Conservation (phyloP, 805 yeast genomes). For the Saccharomyces kudriavzevii region DNA sequence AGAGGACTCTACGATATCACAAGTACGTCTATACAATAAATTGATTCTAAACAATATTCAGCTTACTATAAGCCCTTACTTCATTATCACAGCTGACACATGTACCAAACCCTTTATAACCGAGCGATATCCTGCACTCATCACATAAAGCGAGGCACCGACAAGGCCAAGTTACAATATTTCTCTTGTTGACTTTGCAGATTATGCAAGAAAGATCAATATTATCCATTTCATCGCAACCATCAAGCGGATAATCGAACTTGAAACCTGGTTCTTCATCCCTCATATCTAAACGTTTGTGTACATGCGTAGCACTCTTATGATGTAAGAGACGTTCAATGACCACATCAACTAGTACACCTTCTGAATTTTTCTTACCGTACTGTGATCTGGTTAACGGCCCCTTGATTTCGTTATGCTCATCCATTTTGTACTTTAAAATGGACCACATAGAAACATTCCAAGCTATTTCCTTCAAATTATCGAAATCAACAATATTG, state of each 20-base stretch:
- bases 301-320: neutral
- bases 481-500: neutral
- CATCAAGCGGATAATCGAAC: neutral
- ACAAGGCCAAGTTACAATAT: slow-evolving; percentile 88
- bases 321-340: slow-evolving; percentile 4
- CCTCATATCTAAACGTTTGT: neutral
- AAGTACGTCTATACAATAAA: neutral
- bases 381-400: slow-evolving; percentile 32
- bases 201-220: slow-evolving; percentile 57
- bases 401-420: slow-evolving; percentile 11
- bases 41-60: slow-evolving; percentile 12
- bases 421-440: slow-evolving; percentile 16
- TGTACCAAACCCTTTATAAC: slow-evolving; percentile 59
- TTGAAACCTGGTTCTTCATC: neutral
- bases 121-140: slow-evolving; percentile 70
- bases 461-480: slow-evolving; percentile 16
- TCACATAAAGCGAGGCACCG: slow-evolving; percentile 85
- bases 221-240: neutral
- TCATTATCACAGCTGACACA: slow-evolving; percentile 80
- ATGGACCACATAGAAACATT: slow-evolving; percentile 25
- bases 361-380: slow-evolving; percentile 24
- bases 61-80: slow-evolving; percentile 49
- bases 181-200: slow-evolving; percentile 67
- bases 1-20: neutral
- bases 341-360: slow-evolving; percentile 24